These are phyloP conservation scores for Phytophthora chlamydospora DNA, from an alignment of 352 stramenopile species.

Conservation along the genomic window DNA sequence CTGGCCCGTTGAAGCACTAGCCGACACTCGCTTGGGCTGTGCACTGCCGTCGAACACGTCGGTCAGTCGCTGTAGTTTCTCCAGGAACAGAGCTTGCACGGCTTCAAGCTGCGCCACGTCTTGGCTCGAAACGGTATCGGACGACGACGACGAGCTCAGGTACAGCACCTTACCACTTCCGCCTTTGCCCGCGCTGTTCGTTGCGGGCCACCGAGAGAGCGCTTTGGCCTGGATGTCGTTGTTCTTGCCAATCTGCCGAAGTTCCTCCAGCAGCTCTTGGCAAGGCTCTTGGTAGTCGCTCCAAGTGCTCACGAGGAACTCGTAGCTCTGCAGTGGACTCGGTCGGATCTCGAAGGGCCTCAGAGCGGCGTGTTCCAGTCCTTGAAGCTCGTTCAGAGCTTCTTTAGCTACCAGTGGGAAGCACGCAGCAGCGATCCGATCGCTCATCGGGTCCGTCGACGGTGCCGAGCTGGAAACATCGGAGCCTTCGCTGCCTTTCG, in stretches of 20 bases:
- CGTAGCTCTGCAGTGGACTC: slow-evolving; percentile 49
- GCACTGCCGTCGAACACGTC: slow-evolving; percentile 30
- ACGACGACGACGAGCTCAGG: slow-evolving; percentile 54
- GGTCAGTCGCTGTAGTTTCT: slow-evolving; percentile 53
- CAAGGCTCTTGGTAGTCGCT: slow-evolving; percentile 59
- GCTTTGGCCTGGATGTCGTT: slow-evolving; percentile 71
- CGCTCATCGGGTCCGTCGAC: slow-evolving; percentile 51
- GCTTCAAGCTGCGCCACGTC: slow-evolving; percentile 75
- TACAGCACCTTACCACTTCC: slow-evolving; percentile 48
- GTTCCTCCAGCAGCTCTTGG: slow-evolving; percentile 53
- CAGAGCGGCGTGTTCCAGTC: slow-evolving; percentile 39
- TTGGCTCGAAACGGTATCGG: slow-evolving; percentile 58
- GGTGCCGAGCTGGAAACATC: slow-evolving; percentile 2
- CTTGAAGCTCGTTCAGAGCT: slow-evolving; percentile 43
- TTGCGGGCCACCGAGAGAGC: slow-evolving; percentile 23
- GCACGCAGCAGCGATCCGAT: slow-evolving; percentile 66
- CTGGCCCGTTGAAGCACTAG: neutral
- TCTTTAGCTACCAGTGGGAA: slow-evolving; percentile 63
- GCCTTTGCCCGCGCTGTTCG: slow-evolving; percentile 11
- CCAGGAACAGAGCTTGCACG: slow-evolving; percentile 56
- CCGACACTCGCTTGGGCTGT: neutral
- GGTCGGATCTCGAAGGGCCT: slow-evolving; percentile 50
- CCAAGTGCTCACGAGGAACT: slow-evolving; percentile 67
- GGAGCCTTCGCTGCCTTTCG: neutral
- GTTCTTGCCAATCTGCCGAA: slow-evolving; percentile 61